Percentiles rank a stretch among this genome's conserved stretches.
These are phyloP conservation scores for Cryphonectria parasitica DNA, from an alignment of 2,329 filamentous ascomycete species.

Conservation along the genomic window DNA sequence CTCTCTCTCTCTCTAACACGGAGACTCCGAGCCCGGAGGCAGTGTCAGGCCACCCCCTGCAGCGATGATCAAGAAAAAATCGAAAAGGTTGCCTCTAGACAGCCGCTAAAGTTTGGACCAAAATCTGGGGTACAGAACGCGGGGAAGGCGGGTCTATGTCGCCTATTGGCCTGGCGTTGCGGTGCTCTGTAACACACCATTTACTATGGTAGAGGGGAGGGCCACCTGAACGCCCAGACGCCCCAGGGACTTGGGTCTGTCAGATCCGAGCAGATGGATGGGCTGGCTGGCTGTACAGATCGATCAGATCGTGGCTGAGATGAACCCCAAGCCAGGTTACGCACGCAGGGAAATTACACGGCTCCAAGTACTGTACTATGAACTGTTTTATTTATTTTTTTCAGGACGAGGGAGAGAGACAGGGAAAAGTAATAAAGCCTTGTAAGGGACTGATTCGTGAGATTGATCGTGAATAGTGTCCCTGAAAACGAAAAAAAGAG, in stretches of 20 bases:
- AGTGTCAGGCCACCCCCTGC: neutral
- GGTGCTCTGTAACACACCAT: neutral
- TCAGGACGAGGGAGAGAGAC: neutral
- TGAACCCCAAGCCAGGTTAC: neutral
- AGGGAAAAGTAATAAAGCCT: neutral
- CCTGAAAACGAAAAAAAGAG: no score
- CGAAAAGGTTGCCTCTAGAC: neutral
- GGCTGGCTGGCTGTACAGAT: neutral
- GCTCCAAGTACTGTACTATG: neutral
- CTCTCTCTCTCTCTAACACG: constrained; percentile 4
- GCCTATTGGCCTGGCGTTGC: neutral
- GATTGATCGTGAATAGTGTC: no score
- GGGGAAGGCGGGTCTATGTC: constrained; percentile 17
- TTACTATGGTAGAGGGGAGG: neutral
- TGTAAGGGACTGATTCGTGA: no score
- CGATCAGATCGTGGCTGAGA: neutral
- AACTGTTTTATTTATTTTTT: neutral
- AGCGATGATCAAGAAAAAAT: neutral
- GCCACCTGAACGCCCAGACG: neutral
- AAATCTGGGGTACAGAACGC: constrained; percentile 18
- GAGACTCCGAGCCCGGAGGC: constrained; percentile 19
- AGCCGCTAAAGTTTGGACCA: neutral
- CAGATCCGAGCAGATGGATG: neutral
- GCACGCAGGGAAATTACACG: neutral
- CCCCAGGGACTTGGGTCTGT: neutral